Evolutionary conservation across 169 alveolate species (phyloP).

Genomic region (Amoebophrya sp.): DNA sequence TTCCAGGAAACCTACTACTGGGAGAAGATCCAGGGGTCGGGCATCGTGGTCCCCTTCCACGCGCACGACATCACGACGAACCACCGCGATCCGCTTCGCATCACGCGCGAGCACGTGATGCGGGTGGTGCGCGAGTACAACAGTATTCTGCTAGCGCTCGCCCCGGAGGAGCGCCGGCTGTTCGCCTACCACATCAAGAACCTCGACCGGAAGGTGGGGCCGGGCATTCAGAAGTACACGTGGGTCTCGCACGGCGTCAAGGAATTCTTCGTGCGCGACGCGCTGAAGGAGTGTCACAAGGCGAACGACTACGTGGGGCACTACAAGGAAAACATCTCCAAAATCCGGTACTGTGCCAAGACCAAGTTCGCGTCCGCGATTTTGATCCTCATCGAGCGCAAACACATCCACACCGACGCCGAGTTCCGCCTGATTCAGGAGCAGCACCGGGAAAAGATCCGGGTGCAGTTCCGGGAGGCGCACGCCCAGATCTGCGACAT

Average conservation of each 20-base stretch:
- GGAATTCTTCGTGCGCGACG: conserved; percentile 73
- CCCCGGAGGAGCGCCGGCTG: conserved; percentile 64
- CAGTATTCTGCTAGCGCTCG: conserved; percentile 62
- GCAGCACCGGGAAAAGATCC: conserved; percentile 51
- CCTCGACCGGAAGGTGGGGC: conserved; percentile 54
- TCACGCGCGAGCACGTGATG: conserved; percentile 75
- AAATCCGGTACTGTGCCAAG: conserved; percentile 46
- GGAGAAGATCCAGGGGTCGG: conserved; percentile 73
- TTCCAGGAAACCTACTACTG: conserved; percentile 75
- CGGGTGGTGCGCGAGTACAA: conserved; percentile 79
- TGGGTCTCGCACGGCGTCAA: conserved; percentile 64
- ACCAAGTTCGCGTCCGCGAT: conserved; percentile 36
- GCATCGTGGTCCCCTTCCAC: conserved; percentile 58
- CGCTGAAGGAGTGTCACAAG: conserved; percentile 69
- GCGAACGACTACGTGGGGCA: conserved; percentile 64
- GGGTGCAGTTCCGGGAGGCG: conserved; percentile 37
- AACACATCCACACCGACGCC: conserved; percentile 59
- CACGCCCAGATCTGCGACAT: conserved; percentile 54
- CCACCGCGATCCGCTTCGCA: conserved; percentile 68
- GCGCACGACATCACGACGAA: conserved; percentile 59
- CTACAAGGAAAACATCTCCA: conserved; percentile 61
- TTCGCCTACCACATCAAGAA: conserved; percentile 55
- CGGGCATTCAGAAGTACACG: conserved; percentile 51
- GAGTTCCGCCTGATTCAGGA: conserved; percentile 66
- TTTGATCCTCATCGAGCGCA: conserved; percentile 62